Conservation (phyloP, 768 basidiomycete genomes). For the Boletus reticuloceps region DNA sequence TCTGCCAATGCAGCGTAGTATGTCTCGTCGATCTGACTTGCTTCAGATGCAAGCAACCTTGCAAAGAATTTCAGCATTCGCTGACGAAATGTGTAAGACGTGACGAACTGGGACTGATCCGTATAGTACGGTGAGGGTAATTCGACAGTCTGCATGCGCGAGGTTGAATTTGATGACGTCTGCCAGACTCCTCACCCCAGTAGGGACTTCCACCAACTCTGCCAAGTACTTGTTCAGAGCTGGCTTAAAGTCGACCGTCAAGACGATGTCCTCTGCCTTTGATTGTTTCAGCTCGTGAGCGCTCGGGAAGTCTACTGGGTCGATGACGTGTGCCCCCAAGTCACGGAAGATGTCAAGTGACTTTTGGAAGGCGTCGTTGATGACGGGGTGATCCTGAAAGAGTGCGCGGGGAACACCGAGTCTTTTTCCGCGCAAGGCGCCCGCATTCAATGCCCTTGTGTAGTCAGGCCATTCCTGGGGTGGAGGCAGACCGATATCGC, state of each 20-base stretch:
- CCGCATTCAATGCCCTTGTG: conserved; percentile 45
- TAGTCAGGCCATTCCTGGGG: conserved; percentile 55
- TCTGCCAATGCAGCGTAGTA: conserved; percentile 46
- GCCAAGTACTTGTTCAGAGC: conserved; percentile 43
- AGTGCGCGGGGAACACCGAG: conserved; percentile 44
- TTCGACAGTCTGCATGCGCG: conserved; percentile 49
- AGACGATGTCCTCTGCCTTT: conserved; percentile 53
- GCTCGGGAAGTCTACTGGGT: conserved; percentile 61
- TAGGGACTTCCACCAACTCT: conserved; percentile 50
- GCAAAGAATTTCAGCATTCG: conserved; percentile 2
- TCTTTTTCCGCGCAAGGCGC: conserved; percentile 45
- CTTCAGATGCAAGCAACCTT: conserved; percentile 25
- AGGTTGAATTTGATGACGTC: conserved; percentile 60
- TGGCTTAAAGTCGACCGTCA: conserved; percentile 59
- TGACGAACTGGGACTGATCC: conserved; percentile 35
- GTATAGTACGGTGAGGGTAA: conserved; percentile 34
- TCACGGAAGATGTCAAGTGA: conserved; percentile 36
- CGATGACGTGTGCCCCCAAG: conserved; percentile 49
- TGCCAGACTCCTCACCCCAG: conserved; percentile 55
- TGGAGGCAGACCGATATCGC: conserved; percentile 37
- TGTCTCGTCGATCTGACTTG: conserved; percentile 35
- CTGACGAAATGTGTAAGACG: neutral
- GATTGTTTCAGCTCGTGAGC: conserved; percentile 45
- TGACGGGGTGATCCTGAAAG: conserved; percentile 18
- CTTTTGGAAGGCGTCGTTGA: conserved; percentile 37